A percentile compares a stretch with the other conserved stretches of the same genome.
phyloP scores from a whole-genome alignment of 768 basidiomycete species.

The Kwoniella shandongensis region DNA sequence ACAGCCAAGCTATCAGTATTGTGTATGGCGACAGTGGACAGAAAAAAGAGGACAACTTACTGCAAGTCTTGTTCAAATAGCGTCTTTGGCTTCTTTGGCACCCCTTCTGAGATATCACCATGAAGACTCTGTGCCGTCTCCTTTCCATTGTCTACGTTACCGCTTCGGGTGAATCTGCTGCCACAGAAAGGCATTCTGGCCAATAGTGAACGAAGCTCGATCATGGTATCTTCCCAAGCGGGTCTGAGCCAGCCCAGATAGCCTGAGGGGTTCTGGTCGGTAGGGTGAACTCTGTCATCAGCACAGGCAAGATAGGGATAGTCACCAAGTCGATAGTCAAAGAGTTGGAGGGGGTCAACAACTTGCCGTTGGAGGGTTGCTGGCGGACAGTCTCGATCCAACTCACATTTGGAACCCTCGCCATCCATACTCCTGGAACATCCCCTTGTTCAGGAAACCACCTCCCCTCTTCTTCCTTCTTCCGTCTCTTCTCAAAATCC shows the following conservation, averaged over 20 bases:
- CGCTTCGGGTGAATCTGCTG: too few relatives aligned
- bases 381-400: too few relatives aligned
- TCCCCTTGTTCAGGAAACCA: not conserved
- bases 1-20: not conserved
- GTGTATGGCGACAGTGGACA: not conserved
- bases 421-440: not conserved
- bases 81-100: constrained; percentile 1
- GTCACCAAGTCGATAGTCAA: too few relatives aligned
- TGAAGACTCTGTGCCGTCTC: too few relatives aligned
- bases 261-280: not conserved
- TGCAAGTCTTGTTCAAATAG: constrained; percentile 17
- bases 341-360: too few relatives aligned
- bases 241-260: constrained; percentile 19
- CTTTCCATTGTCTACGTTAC: too few relatives aligned
- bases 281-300: too few relatives aligned
- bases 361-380: too few relatives aligned
- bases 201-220: constrained; percentile 16
- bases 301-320: too few relatives aligned
- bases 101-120: not conserved
- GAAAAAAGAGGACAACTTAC: constrained; percentile 16
- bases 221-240: constrained; percentile 7
- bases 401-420: constrained; percentile 17
- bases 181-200: constrained; percentile 6
- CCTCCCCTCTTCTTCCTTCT: not conserved
- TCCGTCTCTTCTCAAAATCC: not conserved